These are phyloP conservation scores for Ceratobasidium sp. DNA, from an alignment of 1,284 basidiomycete species.

Conservation along the genomic window DNA sequence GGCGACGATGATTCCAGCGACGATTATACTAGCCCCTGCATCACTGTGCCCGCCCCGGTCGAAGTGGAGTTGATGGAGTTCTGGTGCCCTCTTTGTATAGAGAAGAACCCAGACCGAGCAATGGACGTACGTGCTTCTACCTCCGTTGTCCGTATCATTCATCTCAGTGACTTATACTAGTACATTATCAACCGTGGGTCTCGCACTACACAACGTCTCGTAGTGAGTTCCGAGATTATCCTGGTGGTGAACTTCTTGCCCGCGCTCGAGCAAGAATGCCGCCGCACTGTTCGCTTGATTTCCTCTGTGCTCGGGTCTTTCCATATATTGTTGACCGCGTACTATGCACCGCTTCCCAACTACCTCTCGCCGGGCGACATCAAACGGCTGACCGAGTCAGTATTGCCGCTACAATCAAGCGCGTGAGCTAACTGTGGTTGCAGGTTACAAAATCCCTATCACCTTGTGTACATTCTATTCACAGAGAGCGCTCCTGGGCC, in stretches of 20 bases:
- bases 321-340: not conserved
- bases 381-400: not conserved
- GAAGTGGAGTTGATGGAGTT: not conserved
- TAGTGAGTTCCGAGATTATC: not conserved
- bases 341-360: not conserved
- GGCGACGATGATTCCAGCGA: not conserved
- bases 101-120: not conserved
- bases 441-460: not conserved
- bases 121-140: not conserved
- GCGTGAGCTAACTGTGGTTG: not conserved
- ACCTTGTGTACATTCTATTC: not conserved
- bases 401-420: not conserved
- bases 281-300: not conserved
- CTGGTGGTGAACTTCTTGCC: not conserved
- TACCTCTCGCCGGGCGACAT: not conserved
- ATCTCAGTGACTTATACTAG: not conserved
- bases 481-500: not conserved
- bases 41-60: not conserved
- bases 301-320: not conserved
- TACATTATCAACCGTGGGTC: not conserved
- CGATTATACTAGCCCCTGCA: not conserved
- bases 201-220: not conserved
- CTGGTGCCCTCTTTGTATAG: not conserved
- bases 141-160: not conserved
- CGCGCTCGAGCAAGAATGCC: not conserved